Base-by-base conservation (phyloP, 2,329 filamentous ascomycete species). In the Cordyceps tenuipes region DNA sequence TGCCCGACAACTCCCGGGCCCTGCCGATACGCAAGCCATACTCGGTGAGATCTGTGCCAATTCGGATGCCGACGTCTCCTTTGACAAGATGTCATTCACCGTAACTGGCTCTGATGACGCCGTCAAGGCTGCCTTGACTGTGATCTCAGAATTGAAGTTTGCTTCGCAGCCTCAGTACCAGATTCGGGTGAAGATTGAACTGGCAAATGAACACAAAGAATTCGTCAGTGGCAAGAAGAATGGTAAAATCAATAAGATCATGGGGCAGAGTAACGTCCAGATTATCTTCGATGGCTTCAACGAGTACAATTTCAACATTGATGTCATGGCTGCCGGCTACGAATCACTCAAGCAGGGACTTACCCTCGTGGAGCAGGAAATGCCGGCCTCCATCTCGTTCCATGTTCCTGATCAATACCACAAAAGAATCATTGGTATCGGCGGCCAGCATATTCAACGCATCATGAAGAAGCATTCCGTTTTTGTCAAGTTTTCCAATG, bases 401-500 rank as follows among this genome's bases (percentile, higher is more conserved):
- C 94, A 99, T 70, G 94, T 99, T 31, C 94, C 94, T 3, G 94
- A 99, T 69, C 94, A 97, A 74, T 99, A 99, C 72, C 94, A 99
- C 76, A 99, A 99, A 78, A 91, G 94, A 53, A 99, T 99, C 70
- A 99, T 99, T 64, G 94, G 94, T 57, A 97, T 99, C 68, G 94
- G 94, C 63, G 94, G 94, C 10, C 93, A 97, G 72, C 94, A 99
- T 70, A 99, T 99, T 66, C 94, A 99, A 74, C 90, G 93, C 59
- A 97, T 99, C 77, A 99, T 99, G 94, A 97, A 99, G 80, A 97
- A 97, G 76, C 96, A 99, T 75, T 97, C 94, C 0, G 94, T 99
- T 66, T 99, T 99, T 68, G 94, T 99, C 77, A 99, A 99, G 72
- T 99, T 99, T 70, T 96, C 91, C 65, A 99, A 99, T 68, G 94